Evolutionary conservation across 306 rosid species (phyloP).

Genomic region (Cucumis hystrix): DNA sequence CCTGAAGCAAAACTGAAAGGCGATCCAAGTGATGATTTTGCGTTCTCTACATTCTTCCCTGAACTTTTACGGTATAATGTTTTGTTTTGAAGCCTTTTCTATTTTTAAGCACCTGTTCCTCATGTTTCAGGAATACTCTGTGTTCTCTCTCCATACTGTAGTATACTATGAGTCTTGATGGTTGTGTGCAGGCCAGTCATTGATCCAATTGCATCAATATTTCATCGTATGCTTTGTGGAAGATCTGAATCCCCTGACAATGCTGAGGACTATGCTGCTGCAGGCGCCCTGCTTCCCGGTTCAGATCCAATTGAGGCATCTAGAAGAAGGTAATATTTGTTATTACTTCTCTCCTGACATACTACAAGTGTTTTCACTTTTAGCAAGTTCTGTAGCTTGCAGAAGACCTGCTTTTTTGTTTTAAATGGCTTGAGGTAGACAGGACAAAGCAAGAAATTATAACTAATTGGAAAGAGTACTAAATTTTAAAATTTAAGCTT

Average conservation of each 20-base stretch:
- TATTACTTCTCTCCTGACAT: conserved; percentile 6
- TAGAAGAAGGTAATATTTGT: conserved; percentile 57
- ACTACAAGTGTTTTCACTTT: not conserved
- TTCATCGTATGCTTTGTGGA: conserved; percentile 81
- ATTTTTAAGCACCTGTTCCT: not conserved
- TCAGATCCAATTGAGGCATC: conserved; percentile 91
- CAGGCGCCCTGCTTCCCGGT: conserved; percentile 64
- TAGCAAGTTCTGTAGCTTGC: not conserved
- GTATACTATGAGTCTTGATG: conserved; percentile 8
- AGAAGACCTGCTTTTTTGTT: not conserved
- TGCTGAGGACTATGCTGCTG: conserved; percentile 32
- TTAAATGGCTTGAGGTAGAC: not conserved
- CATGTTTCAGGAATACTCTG: not conserved
- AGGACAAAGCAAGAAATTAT: not conserved
- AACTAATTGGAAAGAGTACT: not conserved
- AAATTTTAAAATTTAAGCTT: no score
- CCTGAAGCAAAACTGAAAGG: conserved; percentile 80
- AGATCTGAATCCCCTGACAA: conserved; percentile 44
- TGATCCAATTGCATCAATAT: conserved; percentile 73
- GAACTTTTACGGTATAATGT: conserved; percentile 48
- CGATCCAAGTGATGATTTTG: conserved; percentile 91
- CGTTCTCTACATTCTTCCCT: conserved; percentile 87
- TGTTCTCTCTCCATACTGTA: conserved; percentile 2
- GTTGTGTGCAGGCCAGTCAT: conserved; percentile 50
- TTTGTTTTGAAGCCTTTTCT: not conserved